These are phyloP conservation scores for Russula brevipes DNA, from an alignment of 768 basidiomycete genomes.

Conservation along the genomic window DNA sequence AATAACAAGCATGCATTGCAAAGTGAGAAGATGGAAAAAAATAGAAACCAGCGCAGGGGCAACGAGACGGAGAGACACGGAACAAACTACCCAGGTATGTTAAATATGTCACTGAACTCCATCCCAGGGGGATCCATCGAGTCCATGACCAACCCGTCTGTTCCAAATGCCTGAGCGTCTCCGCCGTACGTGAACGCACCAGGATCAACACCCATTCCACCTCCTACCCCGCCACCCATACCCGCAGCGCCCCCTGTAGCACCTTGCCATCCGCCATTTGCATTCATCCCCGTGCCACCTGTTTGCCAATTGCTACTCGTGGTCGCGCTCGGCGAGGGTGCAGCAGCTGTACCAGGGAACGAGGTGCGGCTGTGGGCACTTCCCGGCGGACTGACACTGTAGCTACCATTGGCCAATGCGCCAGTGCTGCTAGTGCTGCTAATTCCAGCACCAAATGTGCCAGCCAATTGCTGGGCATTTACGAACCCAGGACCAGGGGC, in stretches of 20 bases:
- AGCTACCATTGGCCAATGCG: constrained; percentile 16
- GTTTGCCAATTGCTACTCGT: constrained; percentile 17
- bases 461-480: constrained; percentile 19
- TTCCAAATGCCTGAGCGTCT: constrained; percentile 13
- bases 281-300: constrained; percentile 1
- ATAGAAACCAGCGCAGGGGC: not conserved
- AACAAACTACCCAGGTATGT: constrained; percentile 17
- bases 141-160: constrained; percentile 19
- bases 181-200: constrained; percentile 15
- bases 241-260: not conserved
- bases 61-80: too few species aligned
- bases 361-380: constrained; percentile 23
- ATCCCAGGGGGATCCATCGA: constrained; percentile 22
- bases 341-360: constrained; percentile 17
- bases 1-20: constrained; percentile 2
- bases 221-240: constrained; percentile 16
- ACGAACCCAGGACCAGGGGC: constrained; percentile 17
- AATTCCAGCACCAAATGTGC: constrained; percentile 18
- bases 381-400: constrained; percentile 23
- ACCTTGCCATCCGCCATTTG: constrained; percentile 13
- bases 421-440: not conserved
- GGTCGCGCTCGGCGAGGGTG: constrained; percentile 18
- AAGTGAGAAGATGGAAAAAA: not conserved
- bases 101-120: constrained; percentile 26
- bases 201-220: constrained; percentile 13